Evolutionary conservation across 2,329 filamentous ascomycete genomes (phyloP), one percentile per base, ranked within the genome.

Genomic region (Exophiala sp.): DNA sequence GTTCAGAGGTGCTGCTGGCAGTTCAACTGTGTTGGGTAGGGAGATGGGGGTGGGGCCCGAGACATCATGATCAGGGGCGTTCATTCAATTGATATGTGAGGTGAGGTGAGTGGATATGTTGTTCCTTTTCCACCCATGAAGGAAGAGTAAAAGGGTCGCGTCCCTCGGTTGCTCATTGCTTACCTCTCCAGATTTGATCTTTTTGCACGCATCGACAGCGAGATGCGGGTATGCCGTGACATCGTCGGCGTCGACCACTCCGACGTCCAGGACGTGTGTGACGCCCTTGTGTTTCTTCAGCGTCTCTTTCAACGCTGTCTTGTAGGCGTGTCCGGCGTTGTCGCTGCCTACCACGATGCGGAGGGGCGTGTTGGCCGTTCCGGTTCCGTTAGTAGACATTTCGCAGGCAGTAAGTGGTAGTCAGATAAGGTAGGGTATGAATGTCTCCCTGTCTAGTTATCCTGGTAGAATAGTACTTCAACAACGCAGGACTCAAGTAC

Each of bases 211-310:
- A 32, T 80, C 79, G 34, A 87, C 85, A 50, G 87, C 87, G 34
- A 86, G 78, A 67, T 87, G 83, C 0, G 88, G 86, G 67, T 94
- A 94, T 2, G 87, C 83, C 1, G 85, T 91, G 66, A 87, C 88
- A 74, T 93, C 86, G 49, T 73, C 70, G 48, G 73, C 63, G 38
- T 74, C 73, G 60, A 79, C 72, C 58, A 86, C 83, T 60, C 88
- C 88, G 43, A 93, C 85, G 63, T 94, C 88, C 55, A 79, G 75
- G 57, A 93, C 75, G 54, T 78, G 75, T 48, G 74, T 70, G 57
- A 94, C 85, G 55, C 82, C 80, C 2, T 78, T 69, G 68, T 86
- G 79, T 41, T 78, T 73, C 58, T 83, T 75, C 53, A 94, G 80
- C 63, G 88, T 82, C 45, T 76, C 73, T 65, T 86, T 87, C 71